Conservation (phyloP, 2,329 filamentous ascomycete genomes). For the Xenoacremonium recifei region DNA sequence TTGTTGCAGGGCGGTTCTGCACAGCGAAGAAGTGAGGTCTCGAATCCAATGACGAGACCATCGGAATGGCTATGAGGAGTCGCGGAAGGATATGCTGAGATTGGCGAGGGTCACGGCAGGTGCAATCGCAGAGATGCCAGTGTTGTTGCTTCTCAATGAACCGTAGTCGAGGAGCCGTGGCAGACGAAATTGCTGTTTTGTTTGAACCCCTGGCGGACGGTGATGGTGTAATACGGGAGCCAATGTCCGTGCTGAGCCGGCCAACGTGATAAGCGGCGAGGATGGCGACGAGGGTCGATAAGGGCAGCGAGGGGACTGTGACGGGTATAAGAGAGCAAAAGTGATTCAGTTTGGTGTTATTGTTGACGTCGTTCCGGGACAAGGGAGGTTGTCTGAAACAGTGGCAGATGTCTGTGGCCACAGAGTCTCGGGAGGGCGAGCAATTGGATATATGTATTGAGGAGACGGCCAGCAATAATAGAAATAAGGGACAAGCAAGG, state of each 20-base stretch:
- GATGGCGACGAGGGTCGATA: not conserved
- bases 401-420: no score
- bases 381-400: not conserved
- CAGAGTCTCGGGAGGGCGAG: not conserved
- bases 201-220: not conserved
- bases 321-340: not conserved
- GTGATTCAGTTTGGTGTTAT: not conserved
- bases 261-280: not conserved
- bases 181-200: not conserved
- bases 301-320: not conserved
- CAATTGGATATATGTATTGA: slow-evolving; percentile 1
- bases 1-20: slow-evolving; percentile 20
- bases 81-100: not conserved
- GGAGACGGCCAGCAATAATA: not conserved
- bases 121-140: not conserved
- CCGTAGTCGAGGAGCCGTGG: not conserved
- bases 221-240: not conserved
- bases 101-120: no score
- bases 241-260: not conserved
- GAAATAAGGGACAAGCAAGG: not conserved
- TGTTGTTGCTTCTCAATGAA: not conserved
- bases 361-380: not conserved
- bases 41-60: slow-evolving; percentile 33
- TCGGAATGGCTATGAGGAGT: slow-evolving; percentile 19
- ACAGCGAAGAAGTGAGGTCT: slow-evolving; percentile 25